phyloP scores from a whole-genome alignment of 345 rosid species.

The Eucalyptus tenuipes region DNA sequence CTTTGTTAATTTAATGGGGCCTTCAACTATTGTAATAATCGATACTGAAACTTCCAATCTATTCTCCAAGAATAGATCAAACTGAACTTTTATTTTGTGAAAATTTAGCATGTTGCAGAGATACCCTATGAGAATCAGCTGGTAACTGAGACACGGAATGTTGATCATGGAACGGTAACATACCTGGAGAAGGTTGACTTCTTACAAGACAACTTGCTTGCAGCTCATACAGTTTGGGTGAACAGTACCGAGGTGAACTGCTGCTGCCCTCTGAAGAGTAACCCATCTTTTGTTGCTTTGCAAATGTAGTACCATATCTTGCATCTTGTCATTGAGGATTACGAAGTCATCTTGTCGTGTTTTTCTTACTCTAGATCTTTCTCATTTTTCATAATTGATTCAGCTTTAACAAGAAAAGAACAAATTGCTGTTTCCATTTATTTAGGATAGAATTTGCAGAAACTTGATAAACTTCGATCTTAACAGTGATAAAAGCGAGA shows the following conservation, averaged over 20 bases:
- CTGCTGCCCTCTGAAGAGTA: background rate
- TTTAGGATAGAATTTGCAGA: background rate
- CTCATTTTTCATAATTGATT: background rate
- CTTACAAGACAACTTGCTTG: constrained; percentile 35
- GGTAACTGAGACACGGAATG: constrained; percentile 29
- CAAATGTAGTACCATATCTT: background rate
- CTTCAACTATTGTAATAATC: background rate
- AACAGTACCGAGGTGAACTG: constrained; percentile 36
- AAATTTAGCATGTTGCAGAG: constrained; percentile 38
- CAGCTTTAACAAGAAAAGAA: background rate
- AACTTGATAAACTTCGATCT: background rate
- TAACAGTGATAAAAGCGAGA: background rate
- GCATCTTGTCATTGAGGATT: background rate
- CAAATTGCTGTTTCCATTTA: background rate
- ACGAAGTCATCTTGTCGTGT: background rate
- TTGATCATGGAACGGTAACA: constrained; percentile 54
- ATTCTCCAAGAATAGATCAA: background rate
- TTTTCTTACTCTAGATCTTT: background rate
- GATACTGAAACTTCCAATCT: background rate
- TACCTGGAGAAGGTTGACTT: constrained; percentile 45
- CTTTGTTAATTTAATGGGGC: background rate
- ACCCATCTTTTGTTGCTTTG: background rate
- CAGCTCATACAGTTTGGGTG: constrained; percentile 57
- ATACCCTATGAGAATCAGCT: constrained; percentile 34
- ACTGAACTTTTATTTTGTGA: background rate